Conservation (phyloP, 306 rosid species). For the Pterocarpus macrocarpus region DNA sequence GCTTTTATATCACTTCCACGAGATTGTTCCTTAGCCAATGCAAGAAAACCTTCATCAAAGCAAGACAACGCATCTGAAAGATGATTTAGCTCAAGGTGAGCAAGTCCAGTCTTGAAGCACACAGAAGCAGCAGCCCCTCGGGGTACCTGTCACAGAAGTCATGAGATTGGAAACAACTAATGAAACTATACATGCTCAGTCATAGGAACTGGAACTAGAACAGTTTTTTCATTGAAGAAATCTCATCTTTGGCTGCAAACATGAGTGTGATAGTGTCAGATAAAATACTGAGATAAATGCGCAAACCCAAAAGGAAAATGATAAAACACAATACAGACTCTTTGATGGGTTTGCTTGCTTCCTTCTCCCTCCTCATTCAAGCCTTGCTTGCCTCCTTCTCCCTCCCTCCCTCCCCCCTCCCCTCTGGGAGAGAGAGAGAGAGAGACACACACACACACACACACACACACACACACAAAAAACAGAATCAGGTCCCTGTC, state of each 20-base stretch:
- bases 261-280: background rate
- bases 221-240: slow-evolving; percentile 22
- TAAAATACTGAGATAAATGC: slow-evolving; percentile 22
- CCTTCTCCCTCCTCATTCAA: background rate
- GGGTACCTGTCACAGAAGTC: slow-evolving; percentile 77
- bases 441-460: background rate
- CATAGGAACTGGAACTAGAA: slow-evolving; percentile 39
- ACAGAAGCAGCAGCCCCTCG: slow-evolving; percentile 89
- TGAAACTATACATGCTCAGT: slow-evolving; percentile 18
- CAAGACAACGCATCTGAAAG: slow-evolving; percentile 96
- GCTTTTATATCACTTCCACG: slow-evolving; percentile 98
- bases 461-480: background rate
- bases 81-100: slow-evolving; percentile 95
- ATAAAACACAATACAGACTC: slow-evolving; percentile 3
- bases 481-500: slow-evolving; percentile 3
- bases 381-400: slow-evolving; percentile 5
- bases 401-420: background rate
- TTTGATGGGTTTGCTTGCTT: slow-evolving; percentile 4
- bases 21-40: slow-evolving; percentile 94
- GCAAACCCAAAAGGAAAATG: slow-evolving; percentile 19
- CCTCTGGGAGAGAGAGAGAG: background rate
- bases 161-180: slow-evolving; percentile 38
- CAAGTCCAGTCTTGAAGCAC: slow-evolving; percentile 96
- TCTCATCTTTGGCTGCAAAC: background rate
- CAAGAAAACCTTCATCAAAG: slow-evolving; percentile 94